phyloP scores from a whole-genome alignment of 2,329 filamentous ascomycete species.

The Thielaviopsis populi region DNA sequence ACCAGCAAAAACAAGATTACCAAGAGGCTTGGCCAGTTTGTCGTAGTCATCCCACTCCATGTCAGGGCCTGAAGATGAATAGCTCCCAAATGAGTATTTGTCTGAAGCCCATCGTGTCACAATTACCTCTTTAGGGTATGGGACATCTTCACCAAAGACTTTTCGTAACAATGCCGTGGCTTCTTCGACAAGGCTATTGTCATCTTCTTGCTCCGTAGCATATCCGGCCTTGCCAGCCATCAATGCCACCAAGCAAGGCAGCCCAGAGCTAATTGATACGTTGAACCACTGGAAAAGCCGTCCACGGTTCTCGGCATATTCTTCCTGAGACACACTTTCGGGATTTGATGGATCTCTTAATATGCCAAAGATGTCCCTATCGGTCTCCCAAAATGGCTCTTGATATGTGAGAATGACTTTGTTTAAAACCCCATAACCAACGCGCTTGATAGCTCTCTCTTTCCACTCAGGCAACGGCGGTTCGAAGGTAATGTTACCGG shows the following conservation, averaged over 20 bases:
- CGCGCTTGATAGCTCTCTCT: constrained; percentile 57
- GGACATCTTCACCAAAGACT: constrained; percentile 57
- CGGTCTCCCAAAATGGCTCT: constrained; percentile 76
- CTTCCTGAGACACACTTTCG: constrained; percentile 34
- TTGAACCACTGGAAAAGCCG: constrained; percentile 98
- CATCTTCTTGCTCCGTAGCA: constrained; percentile 63
- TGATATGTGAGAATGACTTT: constrained; percentile 89
- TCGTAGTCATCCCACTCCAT: constrained; percentile 85
- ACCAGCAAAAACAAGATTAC: constrained; percentile 86
- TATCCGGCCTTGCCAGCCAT: constrained; percentile 94
- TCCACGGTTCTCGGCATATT: constrained; percentile 61
- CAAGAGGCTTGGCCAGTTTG: constrained; percentile 68
- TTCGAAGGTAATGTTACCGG: constrained; percentile 68
- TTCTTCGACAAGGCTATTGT: constrained; percentile 63
- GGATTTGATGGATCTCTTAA: constrained; percentile 63
- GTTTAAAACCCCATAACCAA: constrained; percentile 89
- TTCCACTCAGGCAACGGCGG: constrained; percentile 86
- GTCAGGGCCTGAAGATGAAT: constrained; percentile 77
- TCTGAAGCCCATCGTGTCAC: constrained; percentile 89
- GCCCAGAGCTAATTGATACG: constrained; percentile 72
- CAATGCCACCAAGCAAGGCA: constrained; percentile 75
- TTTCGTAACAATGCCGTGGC: constrained; percentile 63
- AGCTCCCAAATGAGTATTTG: constrained; percentile 81
- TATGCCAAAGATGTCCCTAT: constrained; percentile 86
- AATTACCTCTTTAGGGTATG: constrained; percentile 68